Percentiles rank a stretch among this genome's conserved stretches.
Conservation (phyloP, 83 land plant species). For the Thuja plicata region DNA sequence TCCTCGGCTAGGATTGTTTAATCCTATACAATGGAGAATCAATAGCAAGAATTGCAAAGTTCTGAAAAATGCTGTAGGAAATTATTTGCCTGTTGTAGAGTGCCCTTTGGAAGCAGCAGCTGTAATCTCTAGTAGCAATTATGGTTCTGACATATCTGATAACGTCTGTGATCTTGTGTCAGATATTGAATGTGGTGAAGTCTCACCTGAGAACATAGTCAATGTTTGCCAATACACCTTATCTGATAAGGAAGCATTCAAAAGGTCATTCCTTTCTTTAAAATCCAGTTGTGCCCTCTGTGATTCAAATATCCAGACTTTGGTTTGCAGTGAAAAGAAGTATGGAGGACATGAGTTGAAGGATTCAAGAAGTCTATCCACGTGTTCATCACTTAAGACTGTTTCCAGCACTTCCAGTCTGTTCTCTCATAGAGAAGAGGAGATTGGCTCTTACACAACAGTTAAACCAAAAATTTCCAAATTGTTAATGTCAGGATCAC, state of each 20-base stretch:
- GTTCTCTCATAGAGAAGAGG: not conserved
- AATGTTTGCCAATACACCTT: constrained; percentile 9
- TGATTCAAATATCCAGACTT: not conserved
- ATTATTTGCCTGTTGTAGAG: constrained; percentile 7
- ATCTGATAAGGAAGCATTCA: not conserved
- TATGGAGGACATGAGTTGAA: not conserved
- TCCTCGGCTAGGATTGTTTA: constrained; percentile 4
- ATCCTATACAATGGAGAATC: not conserved
- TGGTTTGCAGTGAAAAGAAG: not conserved
- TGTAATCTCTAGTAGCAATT: not conserved
- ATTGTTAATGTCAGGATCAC: not conserved
- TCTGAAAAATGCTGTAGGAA: not conserved
- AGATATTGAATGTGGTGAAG: not conserved
- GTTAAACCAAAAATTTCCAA: not conserved
- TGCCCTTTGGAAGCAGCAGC: not conserved
- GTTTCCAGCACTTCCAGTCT: not conserved
- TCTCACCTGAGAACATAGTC: constrained; percentile 4
- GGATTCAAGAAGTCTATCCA: not conserved
- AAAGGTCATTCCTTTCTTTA: not conserved
- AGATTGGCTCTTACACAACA: not conserved
- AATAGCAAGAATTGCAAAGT: not conserved
- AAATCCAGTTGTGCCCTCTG: not conserved
- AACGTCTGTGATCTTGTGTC: not conserved
- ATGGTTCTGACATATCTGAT: not conserved
- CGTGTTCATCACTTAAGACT: constrained; percentile 10